Conservation (phyloP, 495 filamentous ascomycete genomes). For the Hypoxylon fragiforme region DNA sequence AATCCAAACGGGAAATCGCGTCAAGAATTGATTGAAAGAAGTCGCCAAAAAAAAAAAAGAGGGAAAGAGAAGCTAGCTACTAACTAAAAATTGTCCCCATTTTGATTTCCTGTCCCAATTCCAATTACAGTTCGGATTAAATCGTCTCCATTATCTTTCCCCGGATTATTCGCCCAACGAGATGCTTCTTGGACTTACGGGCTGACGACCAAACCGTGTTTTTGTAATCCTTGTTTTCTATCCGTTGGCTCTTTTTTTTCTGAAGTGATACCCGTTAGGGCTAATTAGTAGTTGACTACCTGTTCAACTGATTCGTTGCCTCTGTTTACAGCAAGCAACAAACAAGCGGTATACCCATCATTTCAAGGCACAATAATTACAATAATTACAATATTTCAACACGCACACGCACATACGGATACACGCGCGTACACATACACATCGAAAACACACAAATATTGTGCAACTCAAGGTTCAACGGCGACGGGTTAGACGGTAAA, state of each 20-base stretch:
- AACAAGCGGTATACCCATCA: neutral
- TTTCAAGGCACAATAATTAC: neutral
- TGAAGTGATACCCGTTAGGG: slow-evolving; percentile 14
- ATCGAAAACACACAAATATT: neutral
- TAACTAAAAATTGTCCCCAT: too few relatives aligned
- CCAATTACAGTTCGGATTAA: neutral
- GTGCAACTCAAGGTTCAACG: neutral
- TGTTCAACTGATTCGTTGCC: neutral
- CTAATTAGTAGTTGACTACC: neutral
- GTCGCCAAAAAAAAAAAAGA: neutral
- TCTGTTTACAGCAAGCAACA: slow-evolving; percentile 3
- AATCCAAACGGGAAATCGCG: slow-evolving; percentile 6
- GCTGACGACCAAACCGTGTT: slow-evolving; percentile 5
- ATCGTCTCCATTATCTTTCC: slow-evolving; percentile 4
- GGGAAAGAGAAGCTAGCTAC: neutral
- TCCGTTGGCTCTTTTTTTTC: slow-evolving; percentile 1
- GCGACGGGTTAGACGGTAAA: slow-evolving; percentile 18
- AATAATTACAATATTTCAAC: too few relatives aligned
- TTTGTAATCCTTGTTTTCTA: slow-evolving; percentile 1
- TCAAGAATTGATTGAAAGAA: too few relatives aligned
- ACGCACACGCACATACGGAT: too few relatives aligned
- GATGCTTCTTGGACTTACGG: slow-evolving; percentile 22
- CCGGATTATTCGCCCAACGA: neutral
- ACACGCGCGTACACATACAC: neutral
- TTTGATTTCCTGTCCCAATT: too few relatives aligned